Evolutionary conservation across 177 flowering plant genomes (phyloP), one percentile per base, ranked within the genome.

Genomic region (Vitis hybrid): DNA sequence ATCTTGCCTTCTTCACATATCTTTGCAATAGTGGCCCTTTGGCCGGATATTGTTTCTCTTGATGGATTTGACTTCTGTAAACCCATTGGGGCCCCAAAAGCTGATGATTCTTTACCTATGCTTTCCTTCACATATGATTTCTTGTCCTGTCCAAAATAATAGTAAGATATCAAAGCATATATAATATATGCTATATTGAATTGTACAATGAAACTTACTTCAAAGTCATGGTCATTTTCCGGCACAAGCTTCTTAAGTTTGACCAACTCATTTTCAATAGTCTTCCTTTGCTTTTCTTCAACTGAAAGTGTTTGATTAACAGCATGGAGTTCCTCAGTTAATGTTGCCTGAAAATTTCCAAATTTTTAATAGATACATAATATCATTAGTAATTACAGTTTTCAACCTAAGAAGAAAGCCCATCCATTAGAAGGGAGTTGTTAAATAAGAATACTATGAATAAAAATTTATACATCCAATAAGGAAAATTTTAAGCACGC

Each of bases 1-100:
- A 59, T 62, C 85, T 73, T 90, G 75, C 98, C 97, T 89, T 92
- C 97, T 81, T 90, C 97, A 81, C 88, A 89, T 74, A 90, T 84
- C 79, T 90, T 89, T 51, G 95, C 81, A 73, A 94, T 84, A 13
- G 90, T 85, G 63, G 82, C 85, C 74, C 86, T 88, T 69, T 90
- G 90, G 73, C 83, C 75, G 67, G 82, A 83, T 31, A 78, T 68
- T 59, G 79, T 58, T 51, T 86, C 90, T 68, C 82, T 81, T 20
- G 80, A 76, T 62, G 80, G 77, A 67, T 75, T 76, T 63, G 86
- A 68, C 79, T 74, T 85, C 24, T 69, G 76, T 15, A 71, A 73
- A 67, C 76, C 76, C 56, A 62, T 65, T 38, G 76, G 68, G 31
- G 53, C 70, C 47, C 75, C 81, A 52, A 69, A 66, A 71, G 77